Conservation (phyloP, 495 filamentous ascomycete species). For the Geopyxis carbonaria region DNA sequence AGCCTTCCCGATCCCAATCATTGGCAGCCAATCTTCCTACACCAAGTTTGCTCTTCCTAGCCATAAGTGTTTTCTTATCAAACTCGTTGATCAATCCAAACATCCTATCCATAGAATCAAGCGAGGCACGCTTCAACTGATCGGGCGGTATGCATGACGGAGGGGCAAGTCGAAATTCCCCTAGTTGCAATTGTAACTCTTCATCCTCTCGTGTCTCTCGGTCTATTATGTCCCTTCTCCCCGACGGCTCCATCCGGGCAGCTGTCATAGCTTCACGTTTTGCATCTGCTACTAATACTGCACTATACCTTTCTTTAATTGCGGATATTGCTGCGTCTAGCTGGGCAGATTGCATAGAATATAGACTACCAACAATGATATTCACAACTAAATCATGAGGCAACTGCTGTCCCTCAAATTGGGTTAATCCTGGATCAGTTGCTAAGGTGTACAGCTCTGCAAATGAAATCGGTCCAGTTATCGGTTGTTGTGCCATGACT, state of each 20-base stretch:
- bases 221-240: background rate
- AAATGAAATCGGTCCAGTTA: conserved; percentile 55
- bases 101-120: conserved; percentile 52
- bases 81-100: conserved; percentile 58
- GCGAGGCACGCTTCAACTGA: conserved; percentile 48
- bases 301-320: background rate
- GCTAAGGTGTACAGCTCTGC: conserved; percentile 74
- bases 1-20: conserved; percentile 72
- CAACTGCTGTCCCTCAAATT: conserved; percentile 65
- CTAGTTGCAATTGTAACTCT: conserved; percentile 20
- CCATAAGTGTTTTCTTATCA: conserved; percentile 38
- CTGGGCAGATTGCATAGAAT: conserved; percentile 17
- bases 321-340: conserved; percentile 34
- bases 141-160: conserved; percentile 53
- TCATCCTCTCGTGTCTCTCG: conserved; percentile 9
- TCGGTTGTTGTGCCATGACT: conserved; percentile 37
- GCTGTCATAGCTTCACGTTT: conserved; percentile 8
- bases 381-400: conserved; percentile 56
- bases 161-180: conserved; percentile 54
- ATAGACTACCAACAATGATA: conserved; percentile 41
- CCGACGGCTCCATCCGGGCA: background rate
- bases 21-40: conserved; percentile 73
- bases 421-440: conserved; percentile 48
- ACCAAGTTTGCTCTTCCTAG: conserved; percentile 32
- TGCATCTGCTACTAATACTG: background rate